phyloP scores from a whole-genome alignment of 371 early-diverging fungal genomes.

The Apophysomyces trapeziformis region DNA sequence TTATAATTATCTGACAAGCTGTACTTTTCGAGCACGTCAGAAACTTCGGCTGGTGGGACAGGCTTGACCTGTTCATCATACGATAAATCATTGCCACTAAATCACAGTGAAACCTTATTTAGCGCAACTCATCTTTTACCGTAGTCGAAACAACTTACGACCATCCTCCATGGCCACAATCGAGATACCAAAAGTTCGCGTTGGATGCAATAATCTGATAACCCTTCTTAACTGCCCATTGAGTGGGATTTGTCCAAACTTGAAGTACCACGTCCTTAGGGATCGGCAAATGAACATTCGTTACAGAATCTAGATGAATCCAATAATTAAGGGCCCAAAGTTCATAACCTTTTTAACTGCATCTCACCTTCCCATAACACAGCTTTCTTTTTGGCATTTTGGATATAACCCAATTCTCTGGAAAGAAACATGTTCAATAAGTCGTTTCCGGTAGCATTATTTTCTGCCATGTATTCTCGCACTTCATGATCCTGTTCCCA shows the following conservation, averaged over 20 bases:
- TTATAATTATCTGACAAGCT: conserved; percentile 29
- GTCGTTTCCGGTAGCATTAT: conserved; percentile 45
- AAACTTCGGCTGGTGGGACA: conserved; percentile 24
- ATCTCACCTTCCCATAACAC: conserved; percentile 62
- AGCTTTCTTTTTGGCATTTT: conserved; percentile 44
- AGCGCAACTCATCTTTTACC: background rate
- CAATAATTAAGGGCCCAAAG: background rate
- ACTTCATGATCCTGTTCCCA: conserved; percentile 54
- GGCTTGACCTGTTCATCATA: conserved; percentile 49
- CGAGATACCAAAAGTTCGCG: conserved; percentile 70
- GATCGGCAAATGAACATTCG: conserved; percentile 37
- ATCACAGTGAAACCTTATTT: background rate
- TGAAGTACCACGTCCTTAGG: conserved; percentile 65
- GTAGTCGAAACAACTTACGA: conserved; percentile 23
- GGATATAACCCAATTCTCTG: conserved; percentile 37
- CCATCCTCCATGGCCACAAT: conserved; percentile 74
- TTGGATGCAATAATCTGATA: conserved; percentile 64
- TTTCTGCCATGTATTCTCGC: conserved; percentile 37
- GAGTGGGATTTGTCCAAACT: conserved; percentile 59
- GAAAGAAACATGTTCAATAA: conserved; percentile 38
- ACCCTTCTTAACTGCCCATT: conserved; percentile 54
- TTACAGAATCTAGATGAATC: conserved; percentile 37
- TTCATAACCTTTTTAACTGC: background rate
- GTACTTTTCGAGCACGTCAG: conserved; percentile 27
- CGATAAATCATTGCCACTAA: conserved; percentile 39